Percentiles rank a stretch among this genome's conserved stretches.
phyloP scores from a whole-genome alignment of 345 rosid species.

The Acer campestre region DNA sequence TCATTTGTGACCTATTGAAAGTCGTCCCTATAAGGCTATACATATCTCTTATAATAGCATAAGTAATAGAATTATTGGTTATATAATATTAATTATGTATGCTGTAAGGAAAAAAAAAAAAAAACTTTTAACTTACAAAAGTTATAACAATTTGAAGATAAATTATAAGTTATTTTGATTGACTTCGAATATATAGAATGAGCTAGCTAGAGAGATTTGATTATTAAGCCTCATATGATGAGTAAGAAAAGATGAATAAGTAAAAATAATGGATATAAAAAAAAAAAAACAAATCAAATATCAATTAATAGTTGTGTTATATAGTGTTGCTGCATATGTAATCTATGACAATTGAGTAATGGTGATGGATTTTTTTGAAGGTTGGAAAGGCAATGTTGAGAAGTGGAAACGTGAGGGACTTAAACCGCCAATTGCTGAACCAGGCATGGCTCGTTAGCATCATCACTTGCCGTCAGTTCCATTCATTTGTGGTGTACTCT shows the following conservation, averaged over 20 bases:
- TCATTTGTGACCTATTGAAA: too few relatives aligned
- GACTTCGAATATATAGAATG: too few relatives aligned
- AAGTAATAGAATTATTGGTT: too few relatives aligned
- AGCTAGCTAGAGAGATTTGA: too few relatives aligned
- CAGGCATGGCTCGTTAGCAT: slow-evolving; percentile 35
- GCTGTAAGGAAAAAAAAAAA: too few relatives aligned
- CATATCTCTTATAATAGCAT: too few relatives aligned
- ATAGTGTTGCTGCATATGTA: neutral
- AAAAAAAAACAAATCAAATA: neutral
- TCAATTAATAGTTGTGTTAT: neutral
- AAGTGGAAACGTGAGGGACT: slow-evolving; percentile 55
- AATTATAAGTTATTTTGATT: too few relatives aligned
- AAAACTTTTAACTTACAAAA: too few relatives aligned
- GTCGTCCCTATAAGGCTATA: too few relatives aligned
- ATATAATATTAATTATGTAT: too few relatives aligned
- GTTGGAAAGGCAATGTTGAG: slow-evolving; percentile 56
- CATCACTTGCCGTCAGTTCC: neutral
- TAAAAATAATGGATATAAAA: neutral
- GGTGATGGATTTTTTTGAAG: slow-evolving; percentile 28
- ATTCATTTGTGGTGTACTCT: neutral
- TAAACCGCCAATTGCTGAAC: slow-evolving; percentile 45
- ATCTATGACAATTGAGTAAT: neutral
- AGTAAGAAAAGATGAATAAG: neutral
- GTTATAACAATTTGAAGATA: too few relatives aligned
- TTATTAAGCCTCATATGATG: neutral